These are phyloP conservation scores for Fusarium avenaceum DNA, from an alignment of 2,329 filamentous ascomycete genomes.

Conservation along the genomic window DNA sequence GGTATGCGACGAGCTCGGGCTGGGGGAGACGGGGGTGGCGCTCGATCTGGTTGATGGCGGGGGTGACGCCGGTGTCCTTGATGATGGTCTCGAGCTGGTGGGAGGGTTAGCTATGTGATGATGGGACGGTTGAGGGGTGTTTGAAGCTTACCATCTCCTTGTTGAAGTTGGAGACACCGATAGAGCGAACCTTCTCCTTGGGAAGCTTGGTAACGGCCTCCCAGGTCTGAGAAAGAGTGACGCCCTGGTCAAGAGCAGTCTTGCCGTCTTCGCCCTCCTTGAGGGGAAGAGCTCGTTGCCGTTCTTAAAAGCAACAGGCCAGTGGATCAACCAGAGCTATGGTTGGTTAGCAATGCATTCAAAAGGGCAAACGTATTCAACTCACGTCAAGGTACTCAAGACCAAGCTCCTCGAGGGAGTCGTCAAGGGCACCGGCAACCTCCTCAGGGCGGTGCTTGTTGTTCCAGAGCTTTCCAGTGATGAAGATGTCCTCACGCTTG, in stretches of 20 bases:
- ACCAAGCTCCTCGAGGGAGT: slow-evolving; percentile 67
- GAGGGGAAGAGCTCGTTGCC: slow-evolving; percentile 60
- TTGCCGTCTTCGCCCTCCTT: slow-evolving; percentile 52
- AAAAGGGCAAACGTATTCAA: background rate
- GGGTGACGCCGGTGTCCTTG: slow-evolving; percentile 68
- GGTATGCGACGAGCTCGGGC: slow-evolving; percentile 70
- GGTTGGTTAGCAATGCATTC: slow-evolving; percentile 1
- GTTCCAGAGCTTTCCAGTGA: slow-evolving; percentile 77
- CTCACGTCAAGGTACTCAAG: slow-evolving; percentile 69
- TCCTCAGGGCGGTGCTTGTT: slow-evolving; percentile 72
- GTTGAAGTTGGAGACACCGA: slow-evolving; percentile 81
- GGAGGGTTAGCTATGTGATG: slow-evolving; percentile 12
- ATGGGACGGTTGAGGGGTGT: background rate
- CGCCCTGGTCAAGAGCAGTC: slow-evolving; percentile 59
- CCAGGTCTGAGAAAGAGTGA: slow-evolving; percentile 61
- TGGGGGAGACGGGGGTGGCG: slow-evolving; percentile 74
- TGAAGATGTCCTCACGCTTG: slow-evolving; percentile 68
- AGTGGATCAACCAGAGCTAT: slow-evolving; percentile 73
- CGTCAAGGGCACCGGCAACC: slow-evolving; percentile 68
- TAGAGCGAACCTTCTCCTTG: slow-evolving; percentile 72
- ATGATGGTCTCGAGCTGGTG: slow-evolving; percentile 66
- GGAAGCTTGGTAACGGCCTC: slow-evolving; percentile 68
- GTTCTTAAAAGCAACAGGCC: slow-evolving; percentile 65
- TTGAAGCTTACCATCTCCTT: slow-evolving; percentile 62
- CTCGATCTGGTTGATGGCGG: slow-evolving; percentile 77